Evolutionary conservation across 257 asterid genomes (phyloP), one percentile per base, ranked within the genome.

Genomic region (Capsicum pubescens): DNA sequence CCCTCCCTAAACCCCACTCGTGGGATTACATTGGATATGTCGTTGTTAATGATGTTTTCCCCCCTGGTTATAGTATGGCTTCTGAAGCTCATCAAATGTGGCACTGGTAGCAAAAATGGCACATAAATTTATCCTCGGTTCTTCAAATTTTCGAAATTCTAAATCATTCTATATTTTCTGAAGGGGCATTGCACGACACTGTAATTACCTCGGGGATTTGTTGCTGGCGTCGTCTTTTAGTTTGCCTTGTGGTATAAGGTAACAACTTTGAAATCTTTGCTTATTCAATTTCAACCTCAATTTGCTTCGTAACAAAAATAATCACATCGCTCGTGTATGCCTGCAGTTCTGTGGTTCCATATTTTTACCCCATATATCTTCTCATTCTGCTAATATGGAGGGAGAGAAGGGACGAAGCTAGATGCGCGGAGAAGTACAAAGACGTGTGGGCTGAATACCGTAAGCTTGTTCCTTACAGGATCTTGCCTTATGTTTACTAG

Each of bases 171-270:
- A 2, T 13, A 26, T 70, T 52, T 64, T 63, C 72, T 82, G 84
- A 85, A 97, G 99, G 99, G 99, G 98, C 86, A 93, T 97, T 84
- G 98, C 99, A 3, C 92, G 97, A 87, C 99, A 97, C 78, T 86
- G 97, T 82, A 97, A 97, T 90, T 97, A 97, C 90, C 99, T 97
- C 5, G 98, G 99, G 44, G 98, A 97, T 90, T 91, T 95, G 87
- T 85, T 97, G 83, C 85, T 97, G 79, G 98, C 99, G 17, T 91
- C 93, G 42, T 97, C 99, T 81, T 91, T 97, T 72, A 97, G 99
- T 87, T 89, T 97, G 84, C 99, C 99, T 17, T 97, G 98, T 80
- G 98, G 99, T 59, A 91, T 93, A 86, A 97, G 97, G 99, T 95
- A 92, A 86, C 35, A 5, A 10, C 56, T 80, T 39, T 36, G 16